Percentiles rank a stretch among this genome's conserved stretches.
Evolutionary conservation across 2,329 filamentous ascomycete species (phyloP).

Genomic region (Polychaeton citri): DNA sequence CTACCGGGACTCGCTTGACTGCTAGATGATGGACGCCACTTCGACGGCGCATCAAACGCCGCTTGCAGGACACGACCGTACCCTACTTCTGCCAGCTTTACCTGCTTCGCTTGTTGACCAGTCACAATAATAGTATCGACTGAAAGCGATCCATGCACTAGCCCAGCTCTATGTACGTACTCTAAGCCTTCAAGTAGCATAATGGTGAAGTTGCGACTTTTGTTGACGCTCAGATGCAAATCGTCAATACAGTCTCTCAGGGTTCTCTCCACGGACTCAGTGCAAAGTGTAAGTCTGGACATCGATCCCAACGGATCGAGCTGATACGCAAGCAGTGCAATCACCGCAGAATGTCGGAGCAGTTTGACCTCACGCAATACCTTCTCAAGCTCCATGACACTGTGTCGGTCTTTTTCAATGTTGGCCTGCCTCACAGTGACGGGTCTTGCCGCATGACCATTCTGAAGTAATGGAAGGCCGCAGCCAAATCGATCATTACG

Average conservation of each 20-base stretch:
- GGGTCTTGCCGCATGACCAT: background rate
- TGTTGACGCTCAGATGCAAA: slow-evolving; percentile 48
- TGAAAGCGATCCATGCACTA: slow-evolving; percentile 47
- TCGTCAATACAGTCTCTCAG: slow-evolving; percentile 64
- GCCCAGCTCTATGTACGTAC: slow-evolving; percentile 71
- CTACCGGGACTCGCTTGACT: slow-evolving; percentile 18
- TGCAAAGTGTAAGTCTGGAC: slow-evolving; percentile 15
- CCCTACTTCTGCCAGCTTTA: slow-evolving; percentile 62
- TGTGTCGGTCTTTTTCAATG: background rate
- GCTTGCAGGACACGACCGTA: slow-evolving; percentile 55
- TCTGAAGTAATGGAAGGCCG: background rate
- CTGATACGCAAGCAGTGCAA: slow-evolving; percentile 60
- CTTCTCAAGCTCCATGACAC: slow-evolving; percentile 15
- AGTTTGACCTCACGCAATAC: slow-evolving; percentile 59
- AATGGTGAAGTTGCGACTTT: slow-evolving; percentile 78
- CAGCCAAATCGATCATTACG: background rate
- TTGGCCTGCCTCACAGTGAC: background rate
- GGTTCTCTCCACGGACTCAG: slow-evolving; percentile 66
- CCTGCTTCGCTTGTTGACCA: slow-evolving; percentile 17
- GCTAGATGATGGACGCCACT: slow-evolving; percentile 12
- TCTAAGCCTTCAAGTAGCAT: slow-evolving; percentile 81
- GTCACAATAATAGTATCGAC: slow-evolving; percentile 11
- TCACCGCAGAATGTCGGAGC: slow-evolving; percentile 61
- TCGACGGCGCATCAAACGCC: slow-evolving; percentile 5
- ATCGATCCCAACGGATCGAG: slow-evolving; percentile 11